Evolutionary conservation across 2,329 filamentous ascomycete species (phyloP).

Genomic region (Neofusicoccum laricinum): DNA sequence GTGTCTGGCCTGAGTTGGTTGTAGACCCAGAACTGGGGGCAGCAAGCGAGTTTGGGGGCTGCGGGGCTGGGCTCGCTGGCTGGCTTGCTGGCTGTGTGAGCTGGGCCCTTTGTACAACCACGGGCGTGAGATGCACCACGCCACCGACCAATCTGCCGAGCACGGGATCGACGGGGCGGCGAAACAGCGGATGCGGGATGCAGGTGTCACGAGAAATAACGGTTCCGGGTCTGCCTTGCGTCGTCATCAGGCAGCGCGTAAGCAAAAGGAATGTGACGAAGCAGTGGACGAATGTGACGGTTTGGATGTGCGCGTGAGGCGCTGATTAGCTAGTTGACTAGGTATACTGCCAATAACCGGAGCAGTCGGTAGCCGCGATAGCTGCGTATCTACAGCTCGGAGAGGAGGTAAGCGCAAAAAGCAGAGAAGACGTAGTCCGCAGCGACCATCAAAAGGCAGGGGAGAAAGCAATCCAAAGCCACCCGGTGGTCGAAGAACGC

Average conservation of each 20-base stretch:
- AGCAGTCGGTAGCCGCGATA: slow-evolving; percentile 3
- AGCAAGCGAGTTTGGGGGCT: background rate
- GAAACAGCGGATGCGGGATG: slow-evolving; percentile 1
- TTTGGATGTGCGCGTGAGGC: background rate
- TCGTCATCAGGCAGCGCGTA: slow-evolving; percentile 10
- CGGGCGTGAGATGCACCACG: background rate
- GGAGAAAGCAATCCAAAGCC: slow-evolving; percentile 15
- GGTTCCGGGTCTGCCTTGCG: background rate
- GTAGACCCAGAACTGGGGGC: too few species aligned
- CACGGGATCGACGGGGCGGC: slow-evolving; percentile 7
- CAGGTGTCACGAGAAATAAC: slow-evolving; percentile 13
- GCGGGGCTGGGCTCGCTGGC: background rate
- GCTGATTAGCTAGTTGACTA: slow-evolving; percentile 13
- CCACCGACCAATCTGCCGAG: slow-evolving; percentile 6
- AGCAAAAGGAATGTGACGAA: slow-evolving; percentile 5
- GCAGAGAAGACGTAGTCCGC: background rate
- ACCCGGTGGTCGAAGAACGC: slow-evolving; percentile 13
- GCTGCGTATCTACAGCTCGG: slow-evolving; percentile 11
- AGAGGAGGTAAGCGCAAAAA: background rate
- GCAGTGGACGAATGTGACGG: background rate
- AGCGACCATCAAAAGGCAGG: background rate
- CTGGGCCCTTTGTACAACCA: background rate
- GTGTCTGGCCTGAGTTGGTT: background rate
- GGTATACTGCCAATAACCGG: slow-evolving; percentile 4
- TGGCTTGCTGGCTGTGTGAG: background rate